A percentile compares a stretch with the other conserved stretches of the same genome.
Evolutionary conservation across 2,329 filamentous ascomycete species (phyloP).

Genomic region (Pseudogymnoascus sp.): DNA sequence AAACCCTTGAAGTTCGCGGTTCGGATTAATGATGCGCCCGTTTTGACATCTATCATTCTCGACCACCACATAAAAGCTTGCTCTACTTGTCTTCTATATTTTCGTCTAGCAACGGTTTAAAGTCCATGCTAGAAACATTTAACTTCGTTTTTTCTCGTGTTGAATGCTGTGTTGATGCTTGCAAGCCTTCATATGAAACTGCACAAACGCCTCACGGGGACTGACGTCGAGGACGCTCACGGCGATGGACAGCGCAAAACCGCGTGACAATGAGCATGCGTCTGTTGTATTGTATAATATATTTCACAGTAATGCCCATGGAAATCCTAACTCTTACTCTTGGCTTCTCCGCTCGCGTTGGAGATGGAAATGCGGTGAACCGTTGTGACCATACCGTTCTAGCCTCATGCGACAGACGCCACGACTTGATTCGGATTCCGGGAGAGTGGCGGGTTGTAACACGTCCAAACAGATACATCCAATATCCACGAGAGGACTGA

Average conservation of each 20-base stretch:
- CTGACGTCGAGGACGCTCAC: background rate
- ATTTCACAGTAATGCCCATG: background rate
- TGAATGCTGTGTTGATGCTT: background rate
- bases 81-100: background rate
- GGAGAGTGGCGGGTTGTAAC: background rate
- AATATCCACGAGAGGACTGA: background rate
- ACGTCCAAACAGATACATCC: background rate
- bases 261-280: background rate
- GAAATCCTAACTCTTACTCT: background rate
- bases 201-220: background rate
- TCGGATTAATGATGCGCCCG: background rate
- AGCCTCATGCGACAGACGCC: background rate
- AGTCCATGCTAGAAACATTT: background rate
- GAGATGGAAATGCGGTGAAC: background rate
- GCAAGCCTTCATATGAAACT: background rate
- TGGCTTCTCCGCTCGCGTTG: background rate
- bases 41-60: background rate
- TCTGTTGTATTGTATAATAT: background rate
- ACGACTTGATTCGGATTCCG: background rate
- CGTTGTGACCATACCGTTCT: background rate
- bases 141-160: background rate
- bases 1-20: background rate
- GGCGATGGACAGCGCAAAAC: background rate
- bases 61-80: background rate
- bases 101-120: background rate